Conservation (phyloP, 495 filamentous ascomycete species). For the Neurospora cerealis region DNA sequence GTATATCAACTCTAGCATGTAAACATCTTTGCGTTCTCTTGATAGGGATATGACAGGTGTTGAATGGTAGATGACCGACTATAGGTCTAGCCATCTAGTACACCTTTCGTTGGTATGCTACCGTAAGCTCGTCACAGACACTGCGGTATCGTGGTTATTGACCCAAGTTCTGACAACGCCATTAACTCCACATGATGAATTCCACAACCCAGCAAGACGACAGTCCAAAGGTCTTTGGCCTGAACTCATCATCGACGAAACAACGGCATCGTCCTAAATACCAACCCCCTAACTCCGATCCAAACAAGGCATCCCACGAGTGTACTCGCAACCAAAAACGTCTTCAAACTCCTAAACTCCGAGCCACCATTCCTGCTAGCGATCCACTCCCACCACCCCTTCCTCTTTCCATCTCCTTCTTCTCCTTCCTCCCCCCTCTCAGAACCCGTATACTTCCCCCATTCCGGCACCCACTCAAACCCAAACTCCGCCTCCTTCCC, state of each 20-base stretch:
- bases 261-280: not conserved
- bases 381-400: not conserved
- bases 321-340: not conserved
- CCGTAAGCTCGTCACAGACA: not conserved
- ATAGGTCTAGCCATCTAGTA: not conserved
- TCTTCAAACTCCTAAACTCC: not conserved
- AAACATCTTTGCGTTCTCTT: not conserved
- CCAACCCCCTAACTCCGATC: not conserved
- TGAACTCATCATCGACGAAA: not conserved
- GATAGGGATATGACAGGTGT: not conserved
- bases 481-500: constrained; percentile 43
- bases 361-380: not conserved
- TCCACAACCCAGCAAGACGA: not conserved
- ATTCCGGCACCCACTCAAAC: constrained; percentile 54
- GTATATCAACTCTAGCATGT: not conserved
- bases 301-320: not conserved
- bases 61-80: not conserved
- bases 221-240: not conserved
- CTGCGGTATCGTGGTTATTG: not conserved
- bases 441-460: constrained; percentile 12
- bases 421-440: not conserved
- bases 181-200: not conserved
- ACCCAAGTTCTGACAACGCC: not conserved
- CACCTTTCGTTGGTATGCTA: not conserved
- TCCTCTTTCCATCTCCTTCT: not conserved